phyloP scores from a whole-genome alignment of 805 yeast genomes.

The Candida vaughaniae region DNA sequence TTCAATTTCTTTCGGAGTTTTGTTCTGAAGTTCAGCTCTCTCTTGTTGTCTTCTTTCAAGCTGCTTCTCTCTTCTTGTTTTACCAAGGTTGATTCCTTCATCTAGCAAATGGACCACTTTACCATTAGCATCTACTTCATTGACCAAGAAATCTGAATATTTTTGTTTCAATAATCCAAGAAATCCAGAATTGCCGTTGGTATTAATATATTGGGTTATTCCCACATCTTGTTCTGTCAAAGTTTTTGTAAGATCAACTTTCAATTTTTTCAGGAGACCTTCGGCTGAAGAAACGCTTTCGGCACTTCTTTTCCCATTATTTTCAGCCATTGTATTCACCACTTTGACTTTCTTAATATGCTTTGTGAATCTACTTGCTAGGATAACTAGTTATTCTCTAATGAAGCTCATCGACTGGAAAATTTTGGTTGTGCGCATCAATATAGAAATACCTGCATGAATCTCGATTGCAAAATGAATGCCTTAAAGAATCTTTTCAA shows the following conservation, averaged over 20 bases:
- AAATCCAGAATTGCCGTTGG: constrained; percentile 55
- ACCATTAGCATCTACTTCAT: constrained; percentile 73
- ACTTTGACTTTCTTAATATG: constrained; percentile 1
- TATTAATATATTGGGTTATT: constrained; percentile 66
- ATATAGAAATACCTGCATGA: too few relatives aligned
- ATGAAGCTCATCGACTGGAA: constrained; percentile 10
- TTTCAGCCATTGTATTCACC: background rate
- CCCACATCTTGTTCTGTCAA: constrained; percentile 67
- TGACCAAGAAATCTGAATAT: constrained; percentile 90
- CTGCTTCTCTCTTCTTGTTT: constrained; percentile 48
- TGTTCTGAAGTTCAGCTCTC: constrained; percentile 30
- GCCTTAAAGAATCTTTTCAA: too few relatives aligned
- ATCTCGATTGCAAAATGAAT: too few relatives aligned
- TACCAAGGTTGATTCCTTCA: constrained; percentile 57
- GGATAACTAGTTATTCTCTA: constrained; percentile 13
- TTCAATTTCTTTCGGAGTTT: constrained; percentile 32
- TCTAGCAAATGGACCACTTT: constrained; percentile 74
- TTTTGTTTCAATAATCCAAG: constrained; percentile 81
- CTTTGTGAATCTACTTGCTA: constrained; percentile 10
- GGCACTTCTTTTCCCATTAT: constrained; percentile 1
- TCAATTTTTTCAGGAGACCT: constrained; percentile 10
- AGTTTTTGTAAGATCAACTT: too few relatives aligned
- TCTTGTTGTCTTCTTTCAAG: constrained; percentile 42
- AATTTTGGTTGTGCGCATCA: constrained; percentile 2
- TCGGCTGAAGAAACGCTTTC: background rate